These are phyloP conservation scores for Lophiostoma macrostomum DNA, from an alignment of 495 filamentous ascomycete species.

Conservation along the genomic window DNA sequence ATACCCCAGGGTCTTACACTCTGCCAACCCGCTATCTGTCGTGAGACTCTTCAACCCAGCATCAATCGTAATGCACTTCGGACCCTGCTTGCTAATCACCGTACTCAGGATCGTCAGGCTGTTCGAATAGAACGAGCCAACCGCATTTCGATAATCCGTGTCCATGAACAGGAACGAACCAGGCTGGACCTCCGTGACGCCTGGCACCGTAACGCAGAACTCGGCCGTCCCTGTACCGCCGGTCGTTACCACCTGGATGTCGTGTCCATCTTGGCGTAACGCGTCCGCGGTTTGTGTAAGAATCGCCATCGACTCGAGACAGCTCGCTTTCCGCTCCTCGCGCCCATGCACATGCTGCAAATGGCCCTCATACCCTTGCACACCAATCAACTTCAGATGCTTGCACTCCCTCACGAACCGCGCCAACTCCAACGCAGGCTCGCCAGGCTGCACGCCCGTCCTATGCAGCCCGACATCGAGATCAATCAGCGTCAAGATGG, in stretches of 20 bases:
- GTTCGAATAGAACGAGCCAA: conserved; percentile 34
- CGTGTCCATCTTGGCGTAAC: conserved; percentile 32
- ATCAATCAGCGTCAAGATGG: conserved; percentile 34
- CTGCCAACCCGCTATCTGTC: conserved; percentile 29
- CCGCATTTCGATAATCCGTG: conserved; percentile 39
- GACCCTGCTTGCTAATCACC: conserved; percentile 30
- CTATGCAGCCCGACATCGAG: conserved; percentile 39
- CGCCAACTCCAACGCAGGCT: conserved; percentile 24
- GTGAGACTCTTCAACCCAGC: conserved; percentile 25
- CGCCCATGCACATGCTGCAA: conserved; percentile 38
- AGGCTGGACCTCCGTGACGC: conserved; percentile 41
- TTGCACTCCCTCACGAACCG: conserved; percentile 2
- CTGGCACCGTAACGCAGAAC: conserved; percentile 37
- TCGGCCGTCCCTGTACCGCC: conserved; percentile 42
- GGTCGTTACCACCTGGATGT: conserved; percentile 38
- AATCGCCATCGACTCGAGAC: conserved; percentile 36
- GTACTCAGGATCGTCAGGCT: conserved; percentile 31
- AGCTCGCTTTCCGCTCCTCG: conserved; percentile 29
- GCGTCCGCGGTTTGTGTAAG: conserved; percentile 33
- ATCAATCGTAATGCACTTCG: conserved; percentile 27
- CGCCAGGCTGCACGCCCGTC: conserved; percentile 35
- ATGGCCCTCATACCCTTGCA: conserved; percentile 39
- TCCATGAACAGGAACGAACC: conserved; percentile 45
- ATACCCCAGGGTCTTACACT: conserved; percentile 19
- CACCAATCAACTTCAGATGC: conserved; percentile 25